These are phyloP conservation scores for Talaromyces proteolyticus DNA, from an alignment of 495 filamentous ascomycete species.

Conservation along the genomic window DNA sequence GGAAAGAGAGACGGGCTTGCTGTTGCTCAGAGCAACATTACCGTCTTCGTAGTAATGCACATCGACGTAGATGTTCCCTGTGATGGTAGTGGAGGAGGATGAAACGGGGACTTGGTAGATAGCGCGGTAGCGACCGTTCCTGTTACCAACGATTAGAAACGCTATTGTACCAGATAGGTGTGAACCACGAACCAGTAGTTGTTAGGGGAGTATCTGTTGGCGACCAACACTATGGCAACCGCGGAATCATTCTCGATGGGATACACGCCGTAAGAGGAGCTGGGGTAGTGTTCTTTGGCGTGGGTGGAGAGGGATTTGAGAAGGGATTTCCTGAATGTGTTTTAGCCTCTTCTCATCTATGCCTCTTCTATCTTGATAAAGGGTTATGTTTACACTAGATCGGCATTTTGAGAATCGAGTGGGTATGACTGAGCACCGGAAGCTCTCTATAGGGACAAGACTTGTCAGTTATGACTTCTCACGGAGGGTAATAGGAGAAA, in stretches of 20 bases:
- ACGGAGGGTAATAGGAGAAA: not conserved
- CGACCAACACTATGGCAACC: slow-evolving; percentile 76
- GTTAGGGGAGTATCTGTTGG: slow-evolving; percentile 94
- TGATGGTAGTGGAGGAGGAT: slow-evolving; percentile 44
- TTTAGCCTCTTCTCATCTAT: not conserved
- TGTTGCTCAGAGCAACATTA: slow-evolving; percentile 86
- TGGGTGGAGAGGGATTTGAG: slow-evolving; percentile 72
- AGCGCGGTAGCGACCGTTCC: slow-evolving; percentile 95
- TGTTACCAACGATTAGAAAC: slow-evolving; percentile 20
- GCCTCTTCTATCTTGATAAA: not conserved
- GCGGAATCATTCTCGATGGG: slow-evolving; percentile 66
- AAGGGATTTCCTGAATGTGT: slow-evolving; percentile 50
- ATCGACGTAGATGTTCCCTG: slow-evolving; percentile 45
- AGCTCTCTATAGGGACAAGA: slow-evolving; percentile 58
- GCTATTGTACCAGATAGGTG: slow-evolving; percentile 81
- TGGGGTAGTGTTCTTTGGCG: slow-evolving; percentile 84
- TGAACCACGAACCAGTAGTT: slow-evolving; percentile 84
- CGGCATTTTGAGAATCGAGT: slow-evolving; percentile 71
- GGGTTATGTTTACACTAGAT: slow-evolving; percentile 77
- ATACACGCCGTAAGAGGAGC: slow-evolving; percentile 72
- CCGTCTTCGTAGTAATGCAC: slow-evolving; percentile 99
- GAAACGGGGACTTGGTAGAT: slow-evolving; percentile 65
- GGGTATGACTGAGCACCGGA: slow-evolving; percentile 73
- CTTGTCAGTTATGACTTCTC: not conserved
- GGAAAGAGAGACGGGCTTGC: slow-evolving; percentile 61